Evolutionary conservation across 2,329 filamentous ascomycete species (phyloP).

Genomic region (Monilinia laxa): DNA sequence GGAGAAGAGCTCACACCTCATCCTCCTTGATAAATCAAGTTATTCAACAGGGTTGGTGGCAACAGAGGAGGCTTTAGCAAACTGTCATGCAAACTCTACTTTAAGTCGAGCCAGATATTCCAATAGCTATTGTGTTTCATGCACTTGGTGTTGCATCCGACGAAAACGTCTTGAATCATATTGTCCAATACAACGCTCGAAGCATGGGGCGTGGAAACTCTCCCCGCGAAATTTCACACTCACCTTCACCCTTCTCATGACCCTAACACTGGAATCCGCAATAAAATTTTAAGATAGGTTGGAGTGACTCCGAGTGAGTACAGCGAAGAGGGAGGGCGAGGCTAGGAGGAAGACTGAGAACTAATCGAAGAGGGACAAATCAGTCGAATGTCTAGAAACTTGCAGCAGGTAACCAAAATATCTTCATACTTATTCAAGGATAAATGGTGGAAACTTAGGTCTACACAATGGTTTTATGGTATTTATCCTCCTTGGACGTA

Average conservation of each 20-base stretch:
- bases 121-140: constrained; percentile 92
- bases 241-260: neutral
- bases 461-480: no score
- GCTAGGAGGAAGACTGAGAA: neutral
- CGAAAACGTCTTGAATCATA: constrained; percentile 96
- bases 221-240: neutral
- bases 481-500: no score
- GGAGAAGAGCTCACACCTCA: constrained; percentile 91
- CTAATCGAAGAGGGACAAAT: no score
- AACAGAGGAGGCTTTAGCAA: constrained; percentile 79
- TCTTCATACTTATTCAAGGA: no score
- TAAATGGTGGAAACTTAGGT: no score
- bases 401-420: no score
- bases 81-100: constrained; percentile 89
- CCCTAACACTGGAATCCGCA: neutral
- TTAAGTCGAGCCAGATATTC: constrained; percentile 90
- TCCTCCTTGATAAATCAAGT: constrained; percentile 88
- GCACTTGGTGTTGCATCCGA: constrained; percentile 95
- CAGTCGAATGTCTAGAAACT: no score
- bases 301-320: neutral
- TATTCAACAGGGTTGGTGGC: constrained; percentile 80
- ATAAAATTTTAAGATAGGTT: neutral
- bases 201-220: neutral
- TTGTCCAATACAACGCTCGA: constrained; percentile 42
- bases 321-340: neutral